These are phyloP conservation scores for Ceratobasidium papillatum DNA, from an alignment of 1,284 basidiomycete genomes.

Conservation along the genomic window DNA sequence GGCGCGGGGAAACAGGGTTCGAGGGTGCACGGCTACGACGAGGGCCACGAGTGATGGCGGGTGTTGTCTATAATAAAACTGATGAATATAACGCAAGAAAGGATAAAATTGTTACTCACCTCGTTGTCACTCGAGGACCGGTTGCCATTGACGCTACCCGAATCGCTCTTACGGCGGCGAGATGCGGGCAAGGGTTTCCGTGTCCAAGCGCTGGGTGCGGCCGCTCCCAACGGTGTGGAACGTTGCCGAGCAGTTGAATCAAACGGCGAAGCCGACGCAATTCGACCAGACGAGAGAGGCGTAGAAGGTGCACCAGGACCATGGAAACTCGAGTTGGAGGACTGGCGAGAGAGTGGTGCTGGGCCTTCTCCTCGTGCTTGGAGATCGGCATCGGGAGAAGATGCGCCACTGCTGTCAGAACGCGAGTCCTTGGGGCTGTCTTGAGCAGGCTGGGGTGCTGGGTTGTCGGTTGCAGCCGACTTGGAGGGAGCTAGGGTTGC, in stretches of 20 bases:
- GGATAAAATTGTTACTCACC: background rate
- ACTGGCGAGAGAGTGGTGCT: background rate
- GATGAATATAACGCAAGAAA: constrained; percentile 10
- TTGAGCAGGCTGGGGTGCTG: constrained; percentile 56
- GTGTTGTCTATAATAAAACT: constrained; percentile 12
- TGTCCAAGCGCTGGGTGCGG: constrained; percentile 74
- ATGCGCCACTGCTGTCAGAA: constrained; percentile 44
- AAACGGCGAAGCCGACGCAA: constrained; percentile 59
- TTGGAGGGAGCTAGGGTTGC: constrained; percentile 61
- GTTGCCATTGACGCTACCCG: constrained; percentile 59
- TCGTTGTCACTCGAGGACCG: constrained; percentile 32
- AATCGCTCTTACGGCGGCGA: constrained; percentile 69
- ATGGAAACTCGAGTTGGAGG: constrained; percentile 43
- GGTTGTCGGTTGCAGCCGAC: constrained; percentile 13
- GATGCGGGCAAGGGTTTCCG: constrained; percentile 61
- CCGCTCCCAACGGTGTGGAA: constrained; percentile 60
- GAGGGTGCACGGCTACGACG: constrained; percentile 63
- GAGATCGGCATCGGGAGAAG: constrained; percentile 53
- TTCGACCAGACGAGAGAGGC: constrained; percentile 53
- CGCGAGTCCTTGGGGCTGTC: constrained; percentile 52
- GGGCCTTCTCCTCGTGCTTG: constrained; percentile 53
- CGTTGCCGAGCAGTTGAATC: constrained; percentile 71
- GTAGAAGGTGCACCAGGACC: constrained; percentile 57
- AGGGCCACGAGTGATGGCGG: constrained; percentile 50
- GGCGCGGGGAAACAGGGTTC: constrained; percentile 67